These are phyloP conservation scores for Dothiorella sarmentorum DNA, from an alignment of 2,329 filamentous ascomycete species.

Conservation along the genomic window DNA sequence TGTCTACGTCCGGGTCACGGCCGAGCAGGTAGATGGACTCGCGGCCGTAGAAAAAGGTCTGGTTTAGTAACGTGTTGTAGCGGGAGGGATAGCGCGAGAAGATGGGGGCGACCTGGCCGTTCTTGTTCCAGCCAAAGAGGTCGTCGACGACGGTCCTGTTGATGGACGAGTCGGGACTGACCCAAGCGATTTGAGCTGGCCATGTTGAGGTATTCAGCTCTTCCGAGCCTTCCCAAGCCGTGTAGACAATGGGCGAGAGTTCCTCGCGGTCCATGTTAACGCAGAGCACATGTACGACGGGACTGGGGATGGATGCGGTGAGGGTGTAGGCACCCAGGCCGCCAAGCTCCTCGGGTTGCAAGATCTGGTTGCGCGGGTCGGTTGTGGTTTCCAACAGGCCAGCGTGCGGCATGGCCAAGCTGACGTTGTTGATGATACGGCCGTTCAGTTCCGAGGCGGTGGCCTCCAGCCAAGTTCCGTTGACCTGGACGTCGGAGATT, in stretches of 20 bases:
- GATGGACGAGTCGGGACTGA: constrained; percentile 15
- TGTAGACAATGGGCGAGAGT: constrained; percentile 63
- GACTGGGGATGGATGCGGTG: constrained; percentile 65
- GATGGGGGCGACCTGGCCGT: constrained; percentile 52
- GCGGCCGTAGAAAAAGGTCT: constrained; percentile 33
- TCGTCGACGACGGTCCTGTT: constrained; percentile 57
- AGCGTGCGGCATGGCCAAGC: constrained; percentile 72
- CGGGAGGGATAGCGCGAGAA: constrained; percentile 52
- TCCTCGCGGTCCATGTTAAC: constrained; percentile 61
- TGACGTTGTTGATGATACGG: constrained; percentile 70
- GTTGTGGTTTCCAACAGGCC: constrained; percentile 64
- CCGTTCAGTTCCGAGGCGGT: constrained; percentile 52
- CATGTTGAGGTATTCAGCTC: constrained; percentile 27
- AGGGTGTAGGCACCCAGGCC: constrained; percentile 68
- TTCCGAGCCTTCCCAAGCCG: constrained; percentile 51
- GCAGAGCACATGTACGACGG: constrained; percentile 69
- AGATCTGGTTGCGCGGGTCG: constrained; percentile 59
- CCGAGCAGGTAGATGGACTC: constrained; percentile 63
- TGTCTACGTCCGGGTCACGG: constrained; percentile 25
- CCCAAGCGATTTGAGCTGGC: constrained; percentile 18
- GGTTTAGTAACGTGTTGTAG: constrained; percentile 59
- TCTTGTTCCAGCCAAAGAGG: constrained; percentile 65
- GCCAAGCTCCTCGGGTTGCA: constrained; percentile 60
- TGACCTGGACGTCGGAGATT: constrained; percentile 70
- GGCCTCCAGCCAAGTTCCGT: constrained; percentile 65